Conservation (phyloP, 305 asterid genomes). For the Salvia sclarea region DNA sequence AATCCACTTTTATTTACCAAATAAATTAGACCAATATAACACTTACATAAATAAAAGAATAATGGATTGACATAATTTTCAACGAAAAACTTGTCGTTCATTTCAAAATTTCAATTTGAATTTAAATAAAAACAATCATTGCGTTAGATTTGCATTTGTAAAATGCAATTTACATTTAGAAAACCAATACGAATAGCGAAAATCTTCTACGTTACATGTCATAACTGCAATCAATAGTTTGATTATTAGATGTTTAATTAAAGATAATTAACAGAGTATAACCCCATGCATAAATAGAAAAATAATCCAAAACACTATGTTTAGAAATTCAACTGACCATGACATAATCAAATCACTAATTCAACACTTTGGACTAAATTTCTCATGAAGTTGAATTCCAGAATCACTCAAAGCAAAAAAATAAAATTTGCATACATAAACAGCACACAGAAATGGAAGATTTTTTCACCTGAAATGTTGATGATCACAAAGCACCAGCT, state of each 20-base stretch:
- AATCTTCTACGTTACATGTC: background rate
- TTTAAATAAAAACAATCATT: too few relatives aligned
- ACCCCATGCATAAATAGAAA: background rate
- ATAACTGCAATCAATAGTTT: background rate
- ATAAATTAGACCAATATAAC: too few relatives aligned
- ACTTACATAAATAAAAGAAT: background rate
- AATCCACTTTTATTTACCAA: slow-evolving; percentile 20
- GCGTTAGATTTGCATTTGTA: too few relatives aligned
- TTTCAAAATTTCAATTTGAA: too few relatives aligned
- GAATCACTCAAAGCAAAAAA: background rate
- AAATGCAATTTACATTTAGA: background rate
- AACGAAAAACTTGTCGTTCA: too few relatives aligned
- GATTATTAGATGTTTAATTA: too few relatives aligned
- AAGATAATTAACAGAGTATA: too few relatives aligned
- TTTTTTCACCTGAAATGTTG: slow-evolving; percentile 45
- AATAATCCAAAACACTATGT: background rate
- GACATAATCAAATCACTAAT: background rate
- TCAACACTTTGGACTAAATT: background rate
- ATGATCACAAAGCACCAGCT: slow-evolving; percentile 63
- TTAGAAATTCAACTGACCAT: background rate
- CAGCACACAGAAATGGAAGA: background rate
- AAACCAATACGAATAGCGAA: background rate
- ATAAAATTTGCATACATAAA: too few relatives aligned
- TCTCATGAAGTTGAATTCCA: background rate
- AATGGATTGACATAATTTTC: too few relatives aligned